Base-by-base conservation (phyloP, 2,329 filamentous ascomycete species). In the Lasiodiplodia citricola region DNA sequence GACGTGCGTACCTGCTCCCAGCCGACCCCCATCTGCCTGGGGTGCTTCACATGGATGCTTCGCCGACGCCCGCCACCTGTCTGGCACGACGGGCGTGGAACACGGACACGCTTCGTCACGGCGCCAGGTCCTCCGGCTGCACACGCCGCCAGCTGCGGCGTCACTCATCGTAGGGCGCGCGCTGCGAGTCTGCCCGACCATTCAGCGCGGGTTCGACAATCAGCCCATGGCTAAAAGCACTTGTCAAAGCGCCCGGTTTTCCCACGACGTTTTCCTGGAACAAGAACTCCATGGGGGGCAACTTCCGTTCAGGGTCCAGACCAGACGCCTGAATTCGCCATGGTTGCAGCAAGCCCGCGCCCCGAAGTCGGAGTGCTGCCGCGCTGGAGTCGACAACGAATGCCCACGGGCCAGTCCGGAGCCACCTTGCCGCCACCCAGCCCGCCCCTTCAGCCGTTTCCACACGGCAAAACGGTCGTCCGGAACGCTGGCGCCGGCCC, bases 91-190 rank as follows among this genome's bases (percentile, higher is more conserved):
- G 35, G 37, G 25, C 38, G 57, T 47, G 41, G 25, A 16, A 64
- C 60, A 52, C 25, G 31, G 41, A 52, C 60, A 50, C 60, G 21
- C 57, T 44, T 63, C 58, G 58, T 35, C 58, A 16, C 41, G 41
- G 31, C 60, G 60, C 60, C 60, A 52, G 44, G 60, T 37, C 18
- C 60, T 52, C 44, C 60, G 23, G 60, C 28, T 64, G 60, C 60
- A 23, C 60, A 50, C 58, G 44, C n/a, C 58, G 58, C 44, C 28
- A 37, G 41, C 37, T 35, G 41, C 38, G 14, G 3, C 38, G 60
- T 52, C 60, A 37, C 35, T 21, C 25, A 21, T 52, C n/a, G 35
- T 51, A 51, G 60, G 28, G 60, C 60, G 60, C 31, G 44, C 44
- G 44, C 44, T 35, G 31, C 21, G 7, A 25, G 47, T 52, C 60